A percentile compares a stretch with the other conserved stretches of the same genome.
Conservation (phyloP, 495 filamentous ascomycete genomes). For the Hypoxylon intermedium region DNA sequence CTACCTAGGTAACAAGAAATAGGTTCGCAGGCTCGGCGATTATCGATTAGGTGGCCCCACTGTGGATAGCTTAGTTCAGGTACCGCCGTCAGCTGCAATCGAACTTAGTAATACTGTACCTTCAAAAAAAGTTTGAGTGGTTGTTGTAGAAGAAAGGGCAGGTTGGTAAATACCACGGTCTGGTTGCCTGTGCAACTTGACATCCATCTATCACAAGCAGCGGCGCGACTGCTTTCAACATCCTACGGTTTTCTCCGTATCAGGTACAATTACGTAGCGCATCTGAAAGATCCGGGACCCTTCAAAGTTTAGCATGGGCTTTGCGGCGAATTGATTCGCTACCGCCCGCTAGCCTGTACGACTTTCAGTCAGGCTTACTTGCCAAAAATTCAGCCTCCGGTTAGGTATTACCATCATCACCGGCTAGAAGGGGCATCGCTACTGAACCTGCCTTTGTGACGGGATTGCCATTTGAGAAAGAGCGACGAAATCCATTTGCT, state of each 20-base stretch:
- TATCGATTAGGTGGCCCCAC: constrained; percentile 29
- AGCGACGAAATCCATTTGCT: constrained; percentile 1
- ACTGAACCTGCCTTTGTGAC: constrained; percentile 17
- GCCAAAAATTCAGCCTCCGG: constrained; percentile 39
- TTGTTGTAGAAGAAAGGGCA: not conserved
- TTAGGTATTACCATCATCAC: constrained; percentile 26
- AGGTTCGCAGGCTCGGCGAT: constrained; percentile 15
- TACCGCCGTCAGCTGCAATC: constrained; percentile 16
- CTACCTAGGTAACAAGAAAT: too few species aligned
- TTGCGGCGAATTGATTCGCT: constrained; percentile 33
- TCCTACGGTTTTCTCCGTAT: too few species aligned
- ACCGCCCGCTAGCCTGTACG: constrained; percentile 22
- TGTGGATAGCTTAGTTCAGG: constrained; percentile 15
- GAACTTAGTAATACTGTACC: not conserved
- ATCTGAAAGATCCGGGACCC: constrained; percentile 29
- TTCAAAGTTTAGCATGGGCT: constrained; percentile 6
- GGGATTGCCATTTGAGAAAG: constrained; percentile 2
- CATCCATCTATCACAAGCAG: not conserved
- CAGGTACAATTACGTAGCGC: constrained; percentile 39
- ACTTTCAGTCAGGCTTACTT: constrained; percentile 28
- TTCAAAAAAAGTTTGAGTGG: not conserved
- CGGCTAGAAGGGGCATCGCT: constrained; percentile 11
- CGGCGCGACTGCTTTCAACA: too few species aligned
- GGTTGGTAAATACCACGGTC: too few species aligned
- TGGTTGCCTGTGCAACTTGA: too few species aligned